phyloP scores from a whole-genome alignment of 148 eudicot species.

The Dysphania ambrosioides region DNA sequence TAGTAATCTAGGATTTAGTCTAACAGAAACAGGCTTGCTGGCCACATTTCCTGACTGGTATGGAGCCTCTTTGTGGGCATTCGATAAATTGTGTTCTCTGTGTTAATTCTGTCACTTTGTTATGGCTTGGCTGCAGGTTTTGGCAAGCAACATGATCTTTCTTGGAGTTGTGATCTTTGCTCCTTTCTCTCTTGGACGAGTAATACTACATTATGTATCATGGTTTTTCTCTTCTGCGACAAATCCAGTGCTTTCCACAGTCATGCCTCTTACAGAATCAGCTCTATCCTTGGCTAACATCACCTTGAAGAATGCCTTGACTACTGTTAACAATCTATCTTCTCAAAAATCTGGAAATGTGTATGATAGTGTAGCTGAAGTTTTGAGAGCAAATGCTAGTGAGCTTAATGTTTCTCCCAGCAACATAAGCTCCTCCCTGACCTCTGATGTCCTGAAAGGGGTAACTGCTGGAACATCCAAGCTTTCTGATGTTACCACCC shows the following conservation, averaged over 20 bases:
- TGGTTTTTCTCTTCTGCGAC: slow-evolving; percentile 73
- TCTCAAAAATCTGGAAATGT: slow-evolving; percentile 49
- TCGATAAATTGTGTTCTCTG: slow-evolving; percentile 2
- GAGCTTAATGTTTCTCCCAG: slow-evolving; percentile 46
- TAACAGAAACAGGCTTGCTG: background rate
- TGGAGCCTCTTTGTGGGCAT: background rate
- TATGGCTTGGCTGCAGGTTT: slow-evolving; percentile 62
- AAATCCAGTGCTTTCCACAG: slow-evolving; percentile 61
- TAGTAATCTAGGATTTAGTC: background rate
- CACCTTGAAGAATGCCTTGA: slow-evolving; percentile 75
- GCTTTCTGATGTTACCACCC: slow-evolving; percentile 88
- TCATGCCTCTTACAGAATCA: slow-evolving; percentile 70
- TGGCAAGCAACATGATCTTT: slow-evolving; percentile 95
- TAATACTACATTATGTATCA: slow-evolving; percentile 65
- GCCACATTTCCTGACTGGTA: background rate
- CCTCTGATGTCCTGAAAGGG: slow-evolving; percentile 60
- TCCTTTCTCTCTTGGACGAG: slow-evolving; percentile 87
- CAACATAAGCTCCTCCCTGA: slow-evolving; percentile 45
- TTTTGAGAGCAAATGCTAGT: slow-evolving; percentile 58
- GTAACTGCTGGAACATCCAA: slow-evolving; percentile 62
- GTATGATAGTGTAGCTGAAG: slow-evolving; percentile 54
- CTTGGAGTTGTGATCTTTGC: slow-evolving; percentile 86
- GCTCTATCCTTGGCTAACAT: slow-evolving; percentile 81
- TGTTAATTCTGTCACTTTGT: background rate
- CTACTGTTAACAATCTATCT: slow-evolving; percentile 67